These are phyloP conservation scores for Blastobotrys attinorum DNA, from an alignment of 805 yeast species.

Conservation along the genomic window DNA sequence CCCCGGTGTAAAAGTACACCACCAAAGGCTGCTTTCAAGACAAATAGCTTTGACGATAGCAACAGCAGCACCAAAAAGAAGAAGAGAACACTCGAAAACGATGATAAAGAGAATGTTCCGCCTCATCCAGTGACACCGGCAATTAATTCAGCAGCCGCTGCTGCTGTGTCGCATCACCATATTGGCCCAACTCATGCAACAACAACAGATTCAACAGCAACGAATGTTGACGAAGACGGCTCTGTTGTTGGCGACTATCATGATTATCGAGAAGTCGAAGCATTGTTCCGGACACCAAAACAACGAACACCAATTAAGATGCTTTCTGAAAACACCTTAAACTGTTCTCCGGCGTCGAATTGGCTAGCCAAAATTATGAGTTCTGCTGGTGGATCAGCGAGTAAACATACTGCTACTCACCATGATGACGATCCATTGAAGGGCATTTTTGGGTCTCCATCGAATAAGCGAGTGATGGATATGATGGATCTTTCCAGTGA, in stretches of 20 bases:
- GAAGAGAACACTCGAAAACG: background rate
- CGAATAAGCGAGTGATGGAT: background rate
- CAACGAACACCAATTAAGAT: background rate
- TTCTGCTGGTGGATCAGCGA: background rate
- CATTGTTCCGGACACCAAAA: slow-evolving; percentile 2
- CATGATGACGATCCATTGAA: background rate
- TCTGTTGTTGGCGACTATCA: background rate
- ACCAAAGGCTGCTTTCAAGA: no score
- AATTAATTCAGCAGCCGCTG: background rate
- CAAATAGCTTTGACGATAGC: no score
- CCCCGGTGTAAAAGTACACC: no score
- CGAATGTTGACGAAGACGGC: background rate
- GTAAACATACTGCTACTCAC: background rate
- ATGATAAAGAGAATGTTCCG: background rate
- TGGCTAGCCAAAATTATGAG: background rate
- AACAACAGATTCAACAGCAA: no score
- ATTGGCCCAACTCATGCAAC: no score
- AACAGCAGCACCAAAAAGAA: background rate
- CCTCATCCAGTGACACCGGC: no score
- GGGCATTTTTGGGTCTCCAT: background rate
- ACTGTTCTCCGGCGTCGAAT: background rate
- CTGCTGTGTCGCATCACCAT: background rate
- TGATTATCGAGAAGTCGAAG: slow-evolving; percentile 3
- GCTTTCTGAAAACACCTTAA: background rate
- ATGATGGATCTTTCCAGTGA: background rate